Conservation (phyloP, 2,329 filamentous ascomycete genomes). For the Calonectria honghensis region DNA sequence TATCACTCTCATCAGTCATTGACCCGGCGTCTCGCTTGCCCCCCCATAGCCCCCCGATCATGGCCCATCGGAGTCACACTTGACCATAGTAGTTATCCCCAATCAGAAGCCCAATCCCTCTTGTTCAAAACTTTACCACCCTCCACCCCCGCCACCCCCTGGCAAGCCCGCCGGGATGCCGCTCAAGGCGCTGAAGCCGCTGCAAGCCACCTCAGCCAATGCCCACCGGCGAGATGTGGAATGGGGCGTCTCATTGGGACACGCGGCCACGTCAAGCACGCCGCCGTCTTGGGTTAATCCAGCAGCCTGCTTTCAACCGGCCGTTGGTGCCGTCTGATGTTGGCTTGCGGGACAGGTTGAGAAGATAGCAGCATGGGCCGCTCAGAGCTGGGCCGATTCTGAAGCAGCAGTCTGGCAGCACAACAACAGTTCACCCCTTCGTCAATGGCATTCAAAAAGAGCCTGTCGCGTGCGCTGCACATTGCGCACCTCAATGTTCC, state of each 20-base stretch:
- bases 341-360: neutral
- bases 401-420: conserved; percentile 13
- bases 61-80: conserved; percentile 20
- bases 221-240: conserved; percentile 48
- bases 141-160: conserved; percentile 33
- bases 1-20: conserved; percentile 3
- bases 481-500: conserved; percentile 8
- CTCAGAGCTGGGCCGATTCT: conserved; percentile 29
- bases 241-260: conserved; percentile 55
- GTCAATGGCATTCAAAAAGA: neutral
- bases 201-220: conserved; percentile 55
- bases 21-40: conserved; percentile 21
- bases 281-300: conserved; percentile 31
- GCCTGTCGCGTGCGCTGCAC: neutral
- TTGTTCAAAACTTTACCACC: conserved; percentile 31
- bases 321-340: conserved; percentile 31
- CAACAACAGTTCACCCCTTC: neutral
- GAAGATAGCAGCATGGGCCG: conserved; percentile 16
- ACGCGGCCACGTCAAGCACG: conserved; percentile 48
- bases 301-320: conserved; percentile 25
- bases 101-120: conserved; percentile 33
- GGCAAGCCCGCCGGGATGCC: conserved; percentile 41
- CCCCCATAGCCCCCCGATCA: conserved; percentile 13
- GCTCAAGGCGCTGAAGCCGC: conserved; percentile 50
- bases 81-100: conserved; percentile 11